Evolutionary conservation across 129 eudicot genomes (phyloP).

Genomic region (Tagetes erecta): DNA sequence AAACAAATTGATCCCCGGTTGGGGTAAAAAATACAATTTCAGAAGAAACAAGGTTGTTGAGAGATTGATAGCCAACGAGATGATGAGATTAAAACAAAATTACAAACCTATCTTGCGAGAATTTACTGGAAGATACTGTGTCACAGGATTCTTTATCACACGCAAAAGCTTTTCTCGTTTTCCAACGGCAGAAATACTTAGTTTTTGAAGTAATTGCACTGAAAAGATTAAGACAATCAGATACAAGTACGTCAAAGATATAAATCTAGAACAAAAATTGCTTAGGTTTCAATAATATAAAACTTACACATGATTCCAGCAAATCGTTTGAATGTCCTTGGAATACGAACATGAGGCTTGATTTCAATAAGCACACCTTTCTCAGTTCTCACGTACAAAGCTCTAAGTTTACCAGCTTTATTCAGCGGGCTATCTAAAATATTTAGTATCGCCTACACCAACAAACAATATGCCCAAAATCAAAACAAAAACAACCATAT

Average conservation of each 20-base stretch:
- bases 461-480: not conserved
- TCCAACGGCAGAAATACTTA: conserved; percentile 82
- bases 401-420: conserved; percentile 79
- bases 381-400: conserved; percentile 89
- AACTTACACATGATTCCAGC: conserved; percentile 93
- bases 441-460: conserved; percentile 70
- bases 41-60: not conserved
- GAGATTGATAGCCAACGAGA: not conserved
- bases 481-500: conserved; percentile 18
- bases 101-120: conserved; percentile 77
- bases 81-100: not conserved
- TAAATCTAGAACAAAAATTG: not conserved
- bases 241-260: not conserved
- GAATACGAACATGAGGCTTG: conserved; percentile 93
- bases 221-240: conserved; percentile 30
- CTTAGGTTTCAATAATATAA: not conserved
- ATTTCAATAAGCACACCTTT: conserved; percentile 85
- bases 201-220: conserved; percentile 91
- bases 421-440: conserved; percentile 90
- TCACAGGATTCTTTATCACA: conserved; percentile 86
- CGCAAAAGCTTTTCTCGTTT: conserved; percentile 86
- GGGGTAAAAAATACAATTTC: not conserved
- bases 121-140: conserved; percentile 80
- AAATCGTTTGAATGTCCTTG: conserved; percentile 88
- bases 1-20: not conserved